Evolutionary conservation across 2,329 filamentous ascomycete genomes (phyloP).

Genomic region (Chalaropsis ovoidea): DNA sequence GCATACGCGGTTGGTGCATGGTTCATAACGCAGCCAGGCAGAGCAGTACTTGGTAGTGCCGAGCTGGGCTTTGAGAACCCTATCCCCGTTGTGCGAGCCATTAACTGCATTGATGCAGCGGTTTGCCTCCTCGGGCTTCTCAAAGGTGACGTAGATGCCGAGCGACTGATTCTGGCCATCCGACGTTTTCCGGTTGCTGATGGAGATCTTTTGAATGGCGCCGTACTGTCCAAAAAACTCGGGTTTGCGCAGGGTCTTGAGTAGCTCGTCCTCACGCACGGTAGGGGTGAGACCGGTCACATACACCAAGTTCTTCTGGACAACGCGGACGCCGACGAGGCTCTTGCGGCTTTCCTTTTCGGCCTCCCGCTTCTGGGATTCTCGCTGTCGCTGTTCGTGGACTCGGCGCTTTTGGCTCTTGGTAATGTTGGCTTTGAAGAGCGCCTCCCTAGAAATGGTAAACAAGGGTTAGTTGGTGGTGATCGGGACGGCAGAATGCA

Average conservation of each 20-base stretch:
- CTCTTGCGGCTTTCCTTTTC: constrained; percentile 95
- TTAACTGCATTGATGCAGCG: constrained; percentile 87
- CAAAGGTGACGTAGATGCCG: constrained; percentile 97
- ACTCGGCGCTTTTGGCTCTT: constrained; percentile 92
- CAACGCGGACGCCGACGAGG: constrained; percentile 84
- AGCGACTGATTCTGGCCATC: constrained; percentile 73
- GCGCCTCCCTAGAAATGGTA: constrained; percentile 47
- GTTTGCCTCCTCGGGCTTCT: constrained; percentile 79
- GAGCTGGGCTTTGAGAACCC: constrained; percentile 64
- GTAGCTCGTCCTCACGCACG: constrained; percentile 80
- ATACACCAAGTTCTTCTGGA: constrained; percentile 98
- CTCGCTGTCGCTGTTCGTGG: constrained; percentile 74
- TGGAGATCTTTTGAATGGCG: constrained; percentile 96
- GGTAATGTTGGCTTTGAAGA: constrained; percentile 66
- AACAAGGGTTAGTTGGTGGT: constrained; percentile 29
- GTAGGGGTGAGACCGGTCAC: constrained; percentile 89
- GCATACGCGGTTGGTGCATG: constrained; percentile 89
- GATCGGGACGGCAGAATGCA: not conserved
- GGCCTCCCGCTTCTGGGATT: constrained; percentile 89
- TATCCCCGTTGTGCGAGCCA: constrained; percentile 81
- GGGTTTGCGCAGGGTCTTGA: constrained; percentile 78
- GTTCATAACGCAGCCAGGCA: constrained; percentile 86
- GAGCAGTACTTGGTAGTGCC: constrained; percentile 99
- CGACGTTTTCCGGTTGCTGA: constrained; percentile 81
- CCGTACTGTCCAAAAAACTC: constrained; percentile 98